Evolutionary conservation across 257 asterid species (phyloP).

Genomic region (Jacaranda mimosifolia): DNA sequence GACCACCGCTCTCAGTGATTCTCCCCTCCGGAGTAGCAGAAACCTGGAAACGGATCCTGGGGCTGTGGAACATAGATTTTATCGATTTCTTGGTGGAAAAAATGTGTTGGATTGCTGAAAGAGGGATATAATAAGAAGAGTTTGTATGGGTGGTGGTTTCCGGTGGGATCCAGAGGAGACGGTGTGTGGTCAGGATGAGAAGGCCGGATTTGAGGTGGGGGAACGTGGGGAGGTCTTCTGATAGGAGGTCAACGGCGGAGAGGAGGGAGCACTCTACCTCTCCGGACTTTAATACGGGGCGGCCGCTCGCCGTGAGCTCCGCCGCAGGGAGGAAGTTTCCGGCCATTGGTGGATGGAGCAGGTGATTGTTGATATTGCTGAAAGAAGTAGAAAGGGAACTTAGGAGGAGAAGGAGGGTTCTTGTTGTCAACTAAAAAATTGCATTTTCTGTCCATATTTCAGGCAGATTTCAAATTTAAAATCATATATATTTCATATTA

Average conservation of each 20-base stretch:
- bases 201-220: slow-evolving; percentile 80
- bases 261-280: slow-evolving; percentile 85
- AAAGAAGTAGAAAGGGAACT: not conserved
- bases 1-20: slow-evolving; percentile 53
- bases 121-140: slow-evolving; percentile 58
- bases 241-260: slow-evolving; percentile 75
- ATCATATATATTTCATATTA: no score
- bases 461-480: no score
- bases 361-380: slow-evolving; percentile 5
- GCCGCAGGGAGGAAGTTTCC: slow-evolving; percentile 71
- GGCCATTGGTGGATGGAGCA: slow-evolving; percentile 48
- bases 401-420: not conserved
- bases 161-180: slow-evolving; percentile 75
- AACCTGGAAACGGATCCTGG: slow-evolving; percentile 80
- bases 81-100: slow-evolving; percentile 65
- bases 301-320: slow-evolving; percentile 76
- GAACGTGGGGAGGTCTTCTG: slow-evolving; percentile 72
- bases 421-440: slow-evolving; percentile 8
- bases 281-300: slow-evolving; percentile 69
- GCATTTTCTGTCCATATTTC: no score
- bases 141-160: slow-evolving; percentile 36
- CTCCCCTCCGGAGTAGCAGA: slow-evolving; percentile 58
- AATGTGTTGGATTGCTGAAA: slow-evolving; percentile 64
- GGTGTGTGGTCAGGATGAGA: slow-evolving; percentile 82
- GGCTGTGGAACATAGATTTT: slow-evolving; percentile 85